These are phyloP conservation scores for Oligophagozyma castellii DNA, from an alignment of 1,139 yeast species.

Conservation along the genomic window DNA sequence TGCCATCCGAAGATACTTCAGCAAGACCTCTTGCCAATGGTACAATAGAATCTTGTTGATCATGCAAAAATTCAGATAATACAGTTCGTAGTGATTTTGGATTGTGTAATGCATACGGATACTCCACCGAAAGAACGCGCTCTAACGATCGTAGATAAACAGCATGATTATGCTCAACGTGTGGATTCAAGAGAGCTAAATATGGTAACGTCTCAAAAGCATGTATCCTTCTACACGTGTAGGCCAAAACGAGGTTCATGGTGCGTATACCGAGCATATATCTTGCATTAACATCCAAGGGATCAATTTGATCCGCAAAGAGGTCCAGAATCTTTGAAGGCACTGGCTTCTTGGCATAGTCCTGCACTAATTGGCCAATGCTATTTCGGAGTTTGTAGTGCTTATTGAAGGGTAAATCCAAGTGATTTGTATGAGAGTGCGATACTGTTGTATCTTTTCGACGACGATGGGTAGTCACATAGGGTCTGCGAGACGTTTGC, in stretches of 20 bases:
- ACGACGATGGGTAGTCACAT: too few species aligned
- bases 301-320: conserved; percentile 15
- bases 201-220: conserved; percentile 69
- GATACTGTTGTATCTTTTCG: too few species aligned
- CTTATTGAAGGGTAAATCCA: too few species aligned
- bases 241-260: conserved; percentile 30
- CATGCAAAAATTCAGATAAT: conserved; percentile 46
- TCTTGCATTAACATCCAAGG: conserved; percentile 14
- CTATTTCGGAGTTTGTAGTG: conserved; percentile 21
- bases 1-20: conserved; percentile 49
- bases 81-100: conserved; percentile 38
- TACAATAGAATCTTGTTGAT: conserved; percentile 75
- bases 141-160: conserved; percentile 61
- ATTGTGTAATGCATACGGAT: conserved; percentile 38
- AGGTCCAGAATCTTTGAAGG: conserved; percentile 17
- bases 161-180: conserved; percentile 68
- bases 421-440: too few species aligned
- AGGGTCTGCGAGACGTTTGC: too few species aligned
- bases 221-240: conserved; percentile 39
- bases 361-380: conserved; percentile 20
- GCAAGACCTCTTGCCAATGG: conserved; percentile 68
- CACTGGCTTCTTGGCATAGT: conserved; percentile 18
- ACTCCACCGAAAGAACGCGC: conserved; percentile 34
- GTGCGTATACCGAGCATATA: conserved; percentile 28
- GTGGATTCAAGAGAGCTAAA: conserved; percentile 75